Conservation (phyloP, 2,329 filamentous ascomycete genomes). For the Cytospora chrysosperma region DNA sequence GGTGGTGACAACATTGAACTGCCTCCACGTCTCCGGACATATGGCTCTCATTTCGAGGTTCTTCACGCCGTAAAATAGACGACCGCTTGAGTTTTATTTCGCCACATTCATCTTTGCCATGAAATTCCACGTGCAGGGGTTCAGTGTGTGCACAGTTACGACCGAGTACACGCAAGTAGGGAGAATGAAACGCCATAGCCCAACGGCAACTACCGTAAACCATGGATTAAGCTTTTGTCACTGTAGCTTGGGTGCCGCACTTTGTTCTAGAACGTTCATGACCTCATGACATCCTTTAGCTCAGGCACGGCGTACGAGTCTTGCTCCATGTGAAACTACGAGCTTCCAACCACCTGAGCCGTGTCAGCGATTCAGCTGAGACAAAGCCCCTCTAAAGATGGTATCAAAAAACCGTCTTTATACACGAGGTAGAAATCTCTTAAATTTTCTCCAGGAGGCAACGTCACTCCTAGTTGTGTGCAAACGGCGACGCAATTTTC, state of each 20-base stretch:
- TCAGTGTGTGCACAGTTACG: neutral
- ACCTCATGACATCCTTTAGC: conserved; percentile 11
- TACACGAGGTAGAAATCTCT: neutral
- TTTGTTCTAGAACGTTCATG: conserved; percentile 1
- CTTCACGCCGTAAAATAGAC: no score
- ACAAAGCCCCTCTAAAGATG: neutral
- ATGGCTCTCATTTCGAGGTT: no score
- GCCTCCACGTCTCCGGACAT: no score
- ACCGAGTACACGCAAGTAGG: neutral
- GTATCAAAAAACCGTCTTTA: neutral
- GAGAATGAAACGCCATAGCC: neutral
- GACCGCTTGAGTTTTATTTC: no score
- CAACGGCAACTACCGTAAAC: neutral
- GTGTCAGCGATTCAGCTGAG: neutral
- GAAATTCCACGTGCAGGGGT: neutral
- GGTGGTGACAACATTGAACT: no score
- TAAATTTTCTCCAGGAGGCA: neutral
- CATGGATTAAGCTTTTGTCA: neutral
- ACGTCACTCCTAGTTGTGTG: neutral
- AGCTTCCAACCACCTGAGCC: neutral
- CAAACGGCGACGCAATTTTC: neutral
- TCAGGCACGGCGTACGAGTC: neutral
- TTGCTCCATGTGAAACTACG: neutral
- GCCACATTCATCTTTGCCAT: neutral
- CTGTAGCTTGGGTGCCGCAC: neutral